These are phyloP conservation scores for Saturnispora saitoi DNA, from an alignment of 805 yeast genomes.

Conservation along the genomic window DNA sequence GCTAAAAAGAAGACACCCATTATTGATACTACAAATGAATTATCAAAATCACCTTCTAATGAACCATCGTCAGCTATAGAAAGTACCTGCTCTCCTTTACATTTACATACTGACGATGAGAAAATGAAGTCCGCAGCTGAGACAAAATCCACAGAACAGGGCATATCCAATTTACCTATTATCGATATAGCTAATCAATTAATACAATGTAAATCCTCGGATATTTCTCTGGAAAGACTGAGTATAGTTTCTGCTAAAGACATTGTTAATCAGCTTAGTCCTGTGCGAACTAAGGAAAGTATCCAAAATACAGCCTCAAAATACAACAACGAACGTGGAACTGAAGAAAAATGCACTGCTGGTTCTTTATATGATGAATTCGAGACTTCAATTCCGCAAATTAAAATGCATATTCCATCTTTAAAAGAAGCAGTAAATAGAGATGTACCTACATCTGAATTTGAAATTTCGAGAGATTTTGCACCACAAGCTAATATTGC, in stretches of 20 bases:
- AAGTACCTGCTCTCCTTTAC: conserved; percentile 3
- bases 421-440: not conserved
- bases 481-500: not conserved
- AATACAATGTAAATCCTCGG: not conserved
- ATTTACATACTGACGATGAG: not conserved
- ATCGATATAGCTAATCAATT: not conserved
- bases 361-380: not conserved
- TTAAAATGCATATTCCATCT: not conserved
- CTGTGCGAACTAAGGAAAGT: not conserved
- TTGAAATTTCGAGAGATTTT: conserved; percentile 5
- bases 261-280: not conserved
- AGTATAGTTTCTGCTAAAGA: not conserved
- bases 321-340: not conserved
- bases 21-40: not conserved
- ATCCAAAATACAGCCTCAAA: not conserved
- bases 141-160: not conserved
- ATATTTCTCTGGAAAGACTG: not conserved
- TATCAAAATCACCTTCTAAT: not conserved
- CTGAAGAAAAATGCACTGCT: not conserved
- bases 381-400: not conserved
- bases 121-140: not conserved
- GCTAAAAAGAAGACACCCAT: not conserved
- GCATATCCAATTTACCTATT: not conserved
- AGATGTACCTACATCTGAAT: conserved; percentile 3
- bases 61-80: not conserved